Percentiles rank a stretch among this genome's conserved stretches.
Conservation (phyloP, 2,329 filamentous ascomycete species). For the Lasiodiplodia theobromae region DNA sequence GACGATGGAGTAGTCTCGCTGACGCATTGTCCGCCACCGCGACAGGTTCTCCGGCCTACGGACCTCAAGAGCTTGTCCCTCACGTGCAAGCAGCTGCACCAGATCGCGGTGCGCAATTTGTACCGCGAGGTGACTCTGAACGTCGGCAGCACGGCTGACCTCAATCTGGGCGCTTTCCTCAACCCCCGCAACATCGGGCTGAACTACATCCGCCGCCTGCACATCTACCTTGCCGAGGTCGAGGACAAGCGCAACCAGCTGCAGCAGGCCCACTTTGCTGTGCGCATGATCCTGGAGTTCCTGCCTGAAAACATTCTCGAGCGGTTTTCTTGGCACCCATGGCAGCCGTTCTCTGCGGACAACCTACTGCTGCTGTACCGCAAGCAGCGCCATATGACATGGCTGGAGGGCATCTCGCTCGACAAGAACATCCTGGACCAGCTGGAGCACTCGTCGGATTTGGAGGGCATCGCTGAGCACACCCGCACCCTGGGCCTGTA, state of each 20-base stretch:
- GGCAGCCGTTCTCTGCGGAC: conserved; percentile 56
- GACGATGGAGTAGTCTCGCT: conserved; percentile 16
- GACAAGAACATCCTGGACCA: conserved; percentile 51
- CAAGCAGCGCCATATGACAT: conserved; percentile 57
- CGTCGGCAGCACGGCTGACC: conserved; percentile 54
- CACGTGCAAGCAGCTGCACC: conserved; percentile 55
- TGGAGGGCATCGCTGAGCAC: conserved; percentile 51
- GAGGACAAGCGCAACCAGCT: conserved; percentile 53
- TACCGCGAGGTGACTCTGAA: conserved; percentile 57
- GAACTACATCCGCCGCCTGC: conserved; percentile 54
- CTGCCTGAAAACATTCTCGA: conserved; percentile 58
- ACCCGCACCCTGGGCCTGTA: conserved; percentile 55
- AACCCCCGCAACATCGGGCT: conserved; percentile 57
- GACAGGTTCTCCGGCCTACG: conserved; percentile 53
- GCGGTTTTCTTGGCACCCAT: conserved; percentile 60
- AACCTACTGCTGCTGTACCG: conserved; percentile 57
- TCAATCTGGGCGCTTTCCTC: conserved; percentile 53
- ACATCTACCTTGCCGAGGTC: conserved; percentile 55
- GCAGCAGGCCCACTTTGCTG: conserved; percentile 55
- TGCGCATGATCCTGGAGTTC: conserved; percentile 58
- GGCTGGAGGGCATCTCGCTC: conserved; percentile 56
- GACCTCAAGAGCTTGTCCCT: conserved; percentile 58
- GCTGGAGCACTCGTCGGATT: conserved; percentile 50
- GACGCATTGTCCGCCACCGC: conserved; percentile 2
- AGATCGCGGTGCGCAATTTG: conserved; percentile 54